A percentile compares a stretch with the other conserved stretches of the same genome.
phyloP scores from a whole-genome alignment of 1,284 basidiomycete species.

The Porodaedalea pini region DNA sequence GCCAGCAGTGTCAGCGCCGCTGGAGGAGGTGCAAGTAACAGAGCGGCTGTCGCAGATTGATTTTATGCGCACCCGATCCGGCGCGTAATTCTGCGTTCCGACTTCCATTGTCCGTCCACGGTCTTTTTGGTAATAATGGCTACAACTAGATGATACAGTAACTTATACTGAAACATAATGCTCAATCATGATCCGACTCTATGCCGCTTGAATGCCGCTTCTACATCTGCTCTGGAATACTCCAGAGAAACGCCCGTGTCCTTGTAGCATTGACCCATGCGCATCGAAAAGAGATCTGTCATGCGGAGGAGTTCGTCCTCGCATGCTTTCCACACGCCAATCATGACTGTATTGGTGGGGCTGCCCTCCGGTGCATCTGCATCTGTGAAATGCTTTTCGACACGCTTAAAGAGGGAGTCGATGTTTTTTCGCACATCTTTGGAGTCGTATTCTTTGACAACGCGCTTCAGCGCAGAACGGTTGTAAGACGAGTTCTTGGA shows the following conservation, averaged over 20 bases:
- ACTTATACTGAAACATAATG: conserved; percentile 11
- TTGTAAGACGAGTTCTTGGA: conserved; percentile 75
- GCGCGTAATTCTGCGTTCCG: not conserved
- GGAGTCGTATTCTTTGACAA: conserved; percentile 79
- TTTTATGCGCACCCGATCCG: not conserved
- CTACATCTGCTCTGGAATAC: conserved; percentile 73
- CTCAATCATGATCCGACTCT: conserved; percentile 27
- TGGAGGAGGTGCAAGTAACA: not conserved
- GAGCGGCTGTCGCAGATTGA: not conserved
- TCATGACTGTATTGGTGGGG: conserved; percentile 53
- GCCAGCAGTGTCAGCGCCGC: conserved; percentile 39
- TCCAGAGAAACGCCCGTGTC: conserved; percentile 71
- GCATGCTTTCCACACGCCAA: conserved; percentile 84
- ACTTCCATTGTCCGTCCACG: not conserved
- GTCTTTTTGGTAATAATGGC: not conserved
- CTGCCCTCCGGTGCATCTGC: conserved; percentile 64
- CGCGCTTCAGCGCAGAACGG: conserved; percentile 76
- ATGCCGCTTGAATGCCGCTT: conserved; percentile 71
- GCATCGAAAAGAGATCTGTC: conserved; percentile 63
- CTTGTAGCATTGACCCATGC: conserved; percentile 75
- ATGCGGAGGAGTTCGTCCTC: conserved; percentile 76
- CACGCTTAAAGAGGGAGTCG: conserved; percentile 84
- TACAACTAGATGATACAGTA: conserved; percentile 18
- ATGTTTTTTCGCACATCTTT: conserved; percentile 89
- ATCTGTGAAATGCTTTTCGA: conserved; percentile 94